phyloP scores from a whole-genome alignment of 2,329 filamentous ascomycete genomes.

The Colletotrichum navitas region DNA sequence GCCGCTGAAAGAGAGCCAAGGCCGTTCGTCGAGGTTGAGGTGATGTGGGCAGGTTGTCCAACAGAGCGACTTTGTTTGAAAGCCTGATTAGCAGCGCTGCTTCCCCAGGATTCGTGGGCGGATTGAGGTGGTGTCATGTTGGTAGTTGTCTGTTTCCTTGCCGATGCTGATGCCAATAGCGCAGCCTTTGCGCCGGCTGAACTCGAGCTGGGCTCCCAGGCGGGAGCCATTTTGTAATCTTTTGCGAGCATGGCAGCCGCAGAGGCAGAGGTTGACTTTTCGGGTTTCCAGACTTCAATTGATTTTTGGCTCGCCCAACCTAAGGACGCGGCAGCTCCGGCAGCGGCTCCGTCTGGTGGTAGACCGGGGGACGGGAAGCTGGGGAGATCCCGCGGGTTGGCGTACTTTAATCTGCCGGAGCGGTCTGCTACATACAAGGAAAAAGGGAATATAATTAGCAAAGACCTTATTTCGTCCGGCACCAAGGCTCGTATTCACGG shows the following conservation, averaged over 20 bases:
- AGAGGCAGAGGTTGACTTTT: conserved; percentile 65
- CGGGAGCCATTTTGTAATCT: conserved; percentile 58
- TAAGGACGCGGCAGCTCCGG: conserved; percentile 79
- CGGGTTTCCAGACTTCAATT: conserved; percentile 75
- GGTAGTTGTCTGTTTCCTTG: conserved; percentile 52
- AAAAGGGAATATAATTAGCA: conserved; percentile 9
- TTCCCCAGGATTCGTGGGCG: conserved; percentile 63
- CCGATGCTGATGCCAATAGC: conserved; percentile 64
- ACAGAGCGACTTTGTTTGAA: conserved; percentile 60
- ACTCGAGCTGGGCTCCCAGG: conserved; percentile 74
- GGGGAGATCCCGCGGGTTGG: conserved; percentile 78
- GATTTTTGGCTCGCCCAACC: conserved; percentile 79
- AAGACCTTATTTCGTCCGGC: conserved; percentile 1
- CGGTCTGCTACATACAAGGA: conserved; percentile 32
- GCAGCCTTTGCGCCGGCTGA: conserved; percentile 81
- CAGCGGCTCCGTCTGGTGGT: conserved; percentile 68
- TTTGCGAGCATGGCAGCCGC: conserved; percentile 57
- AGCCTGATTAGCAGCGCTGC: conserved; percentile 78
- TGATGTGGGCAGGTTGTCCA: conserved; percentile 49
- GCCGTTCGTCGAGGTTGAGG: conserved; percentile 49
- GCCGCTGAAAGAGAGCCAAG: conserved; percentile 79
- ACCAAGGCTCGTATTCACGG: conserved; percentile 28
- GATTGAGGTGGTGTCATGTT: conserved; percentile 60
- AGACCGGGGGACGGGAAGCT: conserved; percentile 79
- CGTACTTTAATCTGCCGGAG: conserved; percentile 73